Evolutionary conservation across 2,329 filamentous ascomycete genomes (phyloP), one percentile per base, ranked within the genome.

Genomic region (Fusarium liriodendri): DNA sequence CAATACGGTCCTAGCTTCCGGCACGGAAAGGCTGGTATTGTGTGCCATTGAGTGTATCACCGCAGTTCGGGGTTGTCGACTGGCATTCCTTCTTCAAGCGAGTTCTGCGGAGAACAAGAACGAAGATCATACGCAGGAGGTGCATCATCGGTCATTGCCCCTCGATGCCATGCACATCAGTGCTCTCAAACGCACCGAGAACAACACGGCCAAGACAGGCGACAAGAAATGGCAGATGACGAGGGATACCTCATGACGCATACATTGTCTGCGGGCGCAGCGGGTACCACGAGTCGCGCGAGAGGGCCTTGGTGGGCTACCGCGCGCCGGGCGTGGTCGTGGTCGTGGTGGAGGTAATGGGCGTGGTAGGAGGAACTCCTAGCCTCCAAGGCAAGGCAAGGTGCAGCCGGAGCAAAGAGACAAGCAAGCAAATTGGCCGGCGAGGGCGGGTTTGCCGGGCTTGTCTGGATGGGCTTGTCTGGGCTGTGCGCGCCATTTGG

Each of bases 221-320:
- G 14, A 37, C 16, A 29, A 66, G 58, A 65, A 54, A 62, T 70
- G 11, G 60, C 61, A 40, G 27, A 62, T 66, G 72, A 61, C 52
- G 65, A 57, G 45, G 22, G 64, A 67, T 78, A 78, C 77, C 62
- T 78, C 67, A 69, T 71, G 68, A 69, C 68, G 57, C 74, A 76
- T 79, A 78, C 71, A 73, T 69, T 67, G 67, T 75, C 63, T 76
- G 77, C 73, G 64, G 74, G 67, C 76, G 74, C 63, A 65, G 74
- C 76, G 70, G 71, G 77, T 78, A 78, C 74, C 74, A 65, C 68
- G 66, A 77, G 71, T 73, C 68, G 73, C 52, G 71, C 60, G 67
- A 62, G 54, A 60, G 71, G 47, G 47, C 35, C 58, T 63, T 71
- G 66, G 66, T 47, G 35, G 38, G 59, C 60, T 65, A 54, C 47